Evolutionary conservation across 225 moss, liverwort and hornwort genomes (phyloP).

Genomic region (Rhytidiadelphus loreus): DNA sequence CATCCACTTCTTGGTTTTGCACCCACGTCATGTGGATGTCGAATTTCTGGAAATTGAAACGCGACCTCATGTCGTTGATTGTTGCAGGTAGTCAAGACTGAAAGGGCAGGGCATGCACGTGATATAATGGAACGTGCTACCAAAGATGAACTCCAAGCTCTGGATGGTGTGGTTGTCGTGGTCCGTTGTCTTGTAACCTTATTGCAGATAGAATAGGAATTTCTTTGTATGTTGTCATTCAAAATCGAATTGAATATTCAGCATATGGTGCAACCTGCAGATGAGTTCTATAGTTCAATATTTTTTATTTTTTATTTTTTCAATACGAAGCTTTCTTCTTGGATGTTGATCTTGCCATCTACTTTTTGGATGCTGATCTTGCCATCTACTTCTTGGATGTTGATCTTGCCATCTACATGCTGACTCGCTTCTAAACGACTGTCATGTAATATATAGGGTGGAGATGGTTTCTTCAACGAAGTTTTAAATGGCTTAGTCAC

Average conservation of each 20-base stretch:
- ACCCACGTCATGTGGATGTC: not conserved
- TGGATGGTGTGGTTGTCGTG: conserved; percentile 87
- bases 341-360: not conserved
- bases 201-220: not conserved
- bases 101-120: conserved; percentile 81
- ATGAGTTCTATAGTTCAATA: not conserved
- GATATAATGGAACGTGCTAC: conserved; percentile 54
- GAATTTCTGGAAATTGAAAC: not conserved
- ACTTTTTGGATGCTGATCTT: not conserved
- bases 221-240: not conserved
- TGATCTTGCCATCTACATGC: not conserved
- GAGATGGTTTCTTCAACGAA: conserved; percentile 96
- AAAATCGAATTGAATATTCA: not conserved
- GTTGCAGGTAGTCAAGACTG: conserved; percentile 61
- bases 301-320: not conserved
- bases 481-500: conserved; percentile 81
- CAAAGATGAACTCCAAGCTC: conserved; percentile 54
- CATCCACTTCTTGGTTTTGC: not conserved
- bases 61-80: not conserved
- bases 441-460: conserved; percentile 40
- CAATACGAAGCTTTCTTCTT: not conserved
- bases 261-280: not conserved
- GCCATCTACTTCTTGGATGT: not conserved
- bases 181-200: conserved; percentile 20
- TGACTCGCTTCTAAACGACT: not conserved